Conservation (phyloP, 305 asterid species). For the Ilex paraguariensis region DNA sequence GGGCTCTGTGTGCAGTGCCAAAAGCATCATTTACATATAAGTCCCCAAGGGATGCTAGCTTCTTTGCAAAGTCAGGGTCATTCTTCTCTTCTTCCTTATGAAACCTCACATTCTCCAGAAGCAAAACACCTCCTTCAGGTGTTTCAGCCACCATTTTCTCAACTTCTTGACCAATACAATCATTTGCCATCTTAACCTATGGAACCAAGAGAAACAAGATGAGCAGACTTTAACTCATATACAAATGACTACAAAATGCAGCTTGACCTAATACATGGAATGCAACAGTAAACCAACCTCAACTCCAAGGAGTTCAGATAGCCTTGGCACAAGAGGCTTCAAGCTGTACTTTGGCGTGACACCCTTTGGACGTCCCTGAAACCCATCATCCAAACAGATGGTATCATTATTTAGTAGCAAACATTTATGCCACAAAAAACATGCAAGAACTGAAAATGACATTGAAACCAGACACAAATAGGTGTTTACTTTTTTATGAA, state of each 20-base stretch:
- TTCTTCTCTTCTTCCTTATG: slow-evolving; percentile 87
- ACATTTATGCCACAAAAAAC: no score
- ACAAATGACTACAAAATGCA: background rate
- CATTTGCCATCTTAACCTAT: slow-evolving; percentile 72
- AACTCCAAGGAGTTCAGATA: slow-evolving; percentile 66
- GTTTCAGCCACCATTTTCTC: slow-evolving; percentile 55
- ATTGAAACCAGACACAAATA: no score
- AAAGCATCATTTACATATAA: slow-evolving; percentile 81
- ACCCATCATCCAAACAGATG: background rate
- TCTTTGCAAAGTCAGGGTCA: slow-evolving; percentile 79
- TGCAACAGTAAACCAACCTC: slow-evolving; percentile 40
- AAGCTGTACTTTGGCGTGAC: slow-evolving; percentile 85
- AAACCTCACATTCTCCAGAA: slow-evolving; percentile 77
- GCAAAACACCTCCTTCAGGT: slow-evolving; percentile 69
- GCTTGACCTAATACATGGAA: slow-evolving; percentile 1
- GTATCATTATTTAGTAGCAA: no score
- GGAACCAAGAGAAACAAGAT: slow-evolving; percentile 10
- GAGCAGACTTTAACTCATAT: background rate
- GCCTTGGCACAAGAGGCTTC: slow-evolving; percentile 83
- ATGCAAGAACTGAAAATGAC: slow-evolving; percentile 3
- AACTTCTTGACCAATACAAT: slow-evolving; percentile 71
- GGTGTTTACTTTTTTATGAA: no score
- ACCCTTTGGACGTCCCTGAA: slow-evolving; percentile 89
- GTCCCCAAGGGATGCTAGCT: slow-evolving; percentile 77
- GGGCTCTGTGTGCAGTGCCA: slow-evolving; percentile 92